phyloP scores from a whole-genome alignment of 2,329 filamentous ascomycete species.

The Trichoderma guizhouense region DNA sequence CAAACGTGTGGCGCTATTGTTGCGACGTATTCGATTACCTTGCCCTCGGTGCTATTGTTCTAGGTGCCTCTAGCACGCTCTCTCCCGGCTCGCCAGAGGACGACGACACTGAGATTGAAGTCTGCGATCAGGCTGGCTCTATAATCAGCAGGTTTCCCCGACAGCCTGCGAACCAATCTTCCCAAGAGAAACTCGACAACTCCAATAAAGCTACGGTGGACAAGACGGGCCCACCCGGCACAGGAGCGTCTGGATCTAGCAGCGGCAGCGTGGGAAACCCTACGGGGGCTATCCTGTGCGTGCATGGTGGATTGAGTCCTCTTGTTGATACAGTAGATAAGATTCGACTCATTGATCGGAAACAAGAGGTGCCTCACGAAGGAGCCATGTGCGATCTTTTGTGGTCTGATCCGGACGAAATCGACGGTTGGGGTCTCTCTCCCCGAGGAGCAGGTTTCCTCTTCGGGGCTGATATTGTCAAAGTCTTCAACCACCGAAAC shows the following conservation, averaged over 20 bases:
- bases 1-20: constrained; percentile 96
- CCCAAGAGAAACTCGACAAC: constrained; percentile 22
- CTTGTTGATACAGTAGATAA: constrained; percentile 93
- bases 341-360: constrained; percentile 89
- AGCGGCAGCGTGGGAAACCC: constrained; percentile 61
- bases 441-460: constrained; percentile 93
- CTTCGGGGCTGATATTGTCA: constrained; percentile 93
- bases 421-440: constrained; percentile 93
- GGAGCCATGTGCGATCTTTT: constrained; percentile 98
- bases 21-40: constrained; percentile 98
- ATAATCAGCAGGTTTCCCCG: constrained; percentile 71
- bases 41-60: constrained; percentile 80
- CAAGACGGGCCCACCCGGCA: constrained; percentile 69
- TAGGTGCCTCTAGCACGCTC: constrained; percentile 74
- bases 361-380: constrained; percentile 97
- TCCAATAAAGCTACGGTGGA: constrained; percentile 27
- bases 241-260: constrained; percentile 70
- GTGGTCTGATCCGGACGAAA: constrained; percentile 98
- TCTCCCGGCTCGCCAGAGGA: constrained; percentile 52
- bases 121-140: constrained; percentile 78
- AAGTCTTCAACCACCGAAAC: constrained; percentile 92
- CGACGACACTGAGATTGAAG: constrained; percentile 85
- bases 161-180: constrained; percentile 31
- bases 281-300: constrained; percentile 84
- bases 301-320: constrained; percentile 89